Evolutionary conservation across 129 eudicot species (phyloP).

Genomic region (Erigeron canadensis): DNA sequence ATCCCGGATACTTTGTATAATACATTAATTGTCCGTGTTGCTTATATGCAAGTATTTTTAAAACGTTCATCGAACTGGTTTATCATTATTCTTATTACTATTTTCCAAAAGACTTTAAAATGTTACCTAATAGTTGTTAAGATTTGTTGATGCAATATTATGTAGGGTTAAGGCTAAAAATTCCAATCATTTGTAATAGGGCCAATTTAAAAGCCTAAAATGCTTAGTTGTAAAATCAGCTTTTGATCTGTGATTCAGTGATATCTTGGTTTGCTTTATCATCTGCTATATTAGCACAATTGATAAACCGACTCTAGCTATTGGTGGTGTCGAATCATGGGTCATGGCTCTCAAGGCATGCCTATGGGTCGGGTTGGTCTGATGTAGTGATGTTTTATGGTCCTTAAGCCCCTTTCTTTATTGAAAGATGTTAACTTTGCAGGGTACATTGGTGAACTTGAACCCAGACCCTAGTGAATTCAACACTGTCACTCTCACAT

Average conservation of each 20-base stretch:
- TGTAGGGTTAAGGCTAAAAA: conserved; percentile 1
- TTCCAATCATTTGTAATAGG: conserved; percentile 32
- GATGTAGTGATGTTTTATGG: conserved; percentile 28
- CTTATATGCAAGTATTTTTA: background rate
- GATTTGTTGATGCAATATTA: background rate
- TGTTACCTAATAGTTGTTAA: background rate
- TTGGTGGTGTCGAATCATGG: conserved; percentile 45
- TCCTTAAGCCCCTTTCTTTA: conserved; percentile 24
- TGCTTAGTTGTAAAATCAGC: conserved; percentile 34
- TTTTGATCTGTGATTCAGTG: conserved; percentile 38
- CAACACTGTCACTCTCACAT: conserved; percentile 29
- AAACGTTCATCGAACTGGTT: background rate
- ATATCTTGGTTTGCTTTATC: conserved; percentile 18
- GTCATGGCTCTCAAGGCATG: conserved; percentile 31
- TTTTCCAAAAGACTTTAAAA: background rate
- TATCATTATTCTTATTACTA: background rate
- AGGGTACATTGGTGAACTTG: conserved; percentile 29
- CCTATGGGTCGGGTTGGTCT: conserved; percentile 29
- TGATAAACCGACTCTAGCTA: conserved; percentile 16
- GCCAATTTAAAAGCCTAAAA: conserved; percentile 24
- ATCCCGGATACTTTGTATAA: background rate
- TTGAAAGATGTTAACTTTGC: conserved; percentile 34
- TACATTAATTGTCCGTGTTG: background rate
- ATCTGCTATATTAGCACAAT: conserved; percentile 20
- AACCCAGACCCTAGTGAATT: conserved; percentile 36